These are phyloP conservation scores for Pseudohalonectria lignicola DNA, from an alignment of 2,329 filamentous ascomycete species.

Conservation along the genomic window DNA sequence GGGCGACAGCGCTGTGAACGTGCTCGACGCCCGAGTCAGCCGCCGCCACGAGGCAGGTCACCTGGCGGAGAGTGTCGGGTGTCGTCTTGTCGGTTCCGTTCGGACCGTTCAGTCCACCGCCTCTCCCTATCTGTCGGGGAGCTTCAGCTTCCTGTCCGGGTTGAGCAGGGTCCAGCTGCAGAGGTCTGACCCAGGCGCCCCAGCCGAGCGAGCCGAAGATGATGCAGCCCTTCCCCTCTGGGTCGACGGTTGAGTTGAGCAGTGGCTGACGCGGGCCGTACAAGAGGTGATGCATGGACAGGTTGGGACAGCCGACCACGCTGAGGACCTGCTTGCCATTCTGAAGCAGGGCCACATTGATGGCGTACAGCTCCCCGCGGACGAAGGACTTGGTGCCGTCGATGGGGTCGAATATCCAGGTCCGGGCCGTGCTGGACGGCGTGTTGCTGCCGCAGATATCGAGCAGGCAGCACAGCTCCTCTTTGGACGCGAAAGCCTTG, in stretches of 20 bases:
- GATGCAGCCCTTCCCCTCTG: slow-evolving; percentile 36
- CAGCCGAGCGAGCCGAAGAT: slow-evolving; percentile 36
- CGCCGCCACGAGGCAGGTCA: slow-evolving; percentile 35
- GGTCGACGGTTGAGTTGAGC: slow-evolving; percentile 28
- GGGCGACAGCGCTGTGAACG: slow-evolving; percentile 32
- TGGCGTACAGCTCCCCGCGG: slow-evolving; percentile 41
- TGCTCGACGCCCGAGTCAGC: slow-evolving; percentile 36
- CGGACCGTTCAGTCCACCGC: background rate
- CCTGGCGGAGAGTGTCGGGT: slow-evolving; percentile 26
- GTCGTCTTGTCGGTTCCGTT: background rate
- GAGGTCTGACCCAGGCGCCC: slow-evolving; percentile 34
- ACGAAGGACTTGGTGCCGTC: slow-evolving; percentile 50
- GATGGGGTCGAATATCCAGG: slow-evolving; percentile 51
- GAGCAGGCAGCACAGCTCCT: slow-evolving; percentile 40
- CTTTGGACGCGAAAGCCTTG: slow-evolving; percentile 22
- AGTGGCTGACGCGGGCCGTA: slow-evolving; percentile 20
- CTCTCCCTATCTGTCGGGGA: no score
- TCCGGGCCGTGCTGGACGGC: slow-evolving; percentile 25
- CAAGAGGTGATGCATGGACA: slow-evolving; percentile 23
- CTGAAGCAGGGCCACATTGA: slow-evolving; percentile 42
- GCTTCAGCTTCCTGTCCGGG: no score
- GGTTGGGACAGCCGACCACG: slow-evolving; percentile 32
- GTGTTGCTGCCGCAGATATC: slow-evolving; percentile 35
- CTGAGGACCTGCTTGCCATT: slow-evolving; percentile 37
- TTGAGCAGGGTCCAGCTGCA: slow-evolving; percentile 17